Percentiles rank a stretch among this genome's conserved stretches.
phyloP scores from a whole-genome alignment of 768 basidiomycete species.

The Auriscalpium vulgare region DNA sequence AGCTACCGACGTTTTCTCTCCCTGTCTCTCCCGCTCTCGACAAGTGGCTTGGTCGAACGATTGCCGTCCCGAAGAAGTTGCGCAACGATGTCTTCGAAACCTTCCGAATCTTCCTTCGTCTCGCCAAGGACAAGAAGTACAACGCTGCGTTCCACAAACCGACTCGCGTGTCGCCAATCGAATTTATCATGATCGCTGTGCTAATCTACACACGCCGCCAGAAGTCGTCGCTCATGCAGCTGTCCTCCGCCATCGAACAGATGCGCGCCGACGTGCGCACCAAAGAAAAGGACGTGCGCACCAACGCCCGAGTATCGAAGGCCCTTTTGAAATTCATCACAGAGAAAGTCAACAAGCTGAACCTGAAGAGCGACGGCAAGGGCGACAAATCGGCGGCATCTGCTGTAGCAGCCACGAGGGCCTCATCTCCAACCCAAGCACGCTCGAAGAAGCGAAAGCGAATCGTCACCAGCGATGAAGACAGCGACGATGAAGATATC shows the following conservation, averaged over 20 bases:
- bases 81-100: conserved; percentile 29
- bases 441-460: conserved; percentile 1
- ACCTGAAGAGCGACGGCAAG: conserved; percentile 12
- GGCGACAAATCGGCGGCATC: conserved; percentile 9
- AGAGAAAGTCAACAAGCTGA: conserved; percentile 15
- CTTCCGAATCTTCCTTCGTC: conserved; percentile 37
- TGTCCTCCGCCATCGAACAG: conserved; percentile 36
- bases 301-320: conserved; percentile 51
- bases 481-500: neutral
- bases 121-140: conserved; percentile 33
- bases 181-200: conserved; percentile 51
- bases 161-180: conserved; percentile 49
- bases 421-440: neutral
- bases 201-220: conserved; percentile 46
- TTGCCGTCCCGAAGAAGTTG: conserved; percentile 24
- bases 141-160: conserved; percentile 31
- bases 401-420: neutral
- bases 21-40: conserved; percentile 19
- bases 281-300: conserved; percentile 55
- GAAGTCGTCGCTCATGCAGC: conserved; percentile 26
- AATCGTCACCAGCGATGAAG: neutral
- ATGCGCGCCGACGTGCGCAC: conserved; percentile 51
- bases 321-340: conserved; percentile 47
- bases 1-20: conserved; percentile 14
- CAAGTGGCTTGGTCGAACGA: conserved; percentile 20